Evolutionary conservation across 352 stramenopile genomes (phyloP).

Genomic region (Globisporangium parvum): DNA sequence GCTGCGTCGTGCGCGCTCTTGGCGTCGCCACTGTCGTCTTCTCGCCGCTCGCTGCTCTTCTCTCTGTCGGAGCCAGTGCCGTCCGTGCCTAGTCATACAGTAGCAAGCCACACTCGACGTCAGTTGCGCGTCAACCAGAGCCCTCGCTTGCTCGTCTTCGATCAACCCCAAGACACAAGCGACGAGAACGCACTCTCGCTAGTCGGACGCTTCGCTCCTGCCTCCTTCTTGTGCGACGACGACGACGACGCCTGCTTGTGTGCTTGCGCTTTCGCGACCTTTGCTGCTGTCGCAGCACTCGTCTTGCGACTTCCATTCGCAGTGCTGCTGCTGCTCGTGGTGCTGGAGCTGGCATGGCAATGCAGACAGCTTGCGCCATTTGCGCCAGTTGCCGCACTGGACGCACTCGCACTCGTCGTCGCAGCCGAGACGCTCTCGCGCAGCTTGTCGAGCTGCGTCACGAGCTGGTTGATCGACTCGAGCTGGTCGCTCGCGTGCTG

Average conservation of each 20-base stretch:
- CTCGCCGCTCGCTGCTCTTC: slow-evolving; percentile 13
- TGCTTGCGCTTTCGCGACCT: background rate
- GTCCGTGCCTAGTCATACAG: slow-evolving; percentile 7
- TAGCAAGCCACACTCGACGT: background rate
- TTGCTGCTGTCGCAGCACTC: slow-evolving; percentile 7
- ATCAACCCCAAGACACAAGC: background rate
- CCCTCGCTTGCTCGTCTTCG: background rate
- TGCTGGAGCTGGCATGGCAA: slow-evolving; percentile 16
- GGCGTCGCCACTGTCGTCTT: slow-evolving; percentile 18
- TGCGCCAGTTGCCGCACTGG: background rate
- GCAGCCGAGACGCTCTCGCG: slow-evolving; percentile 26
- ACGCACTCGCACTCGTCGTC: background rate
- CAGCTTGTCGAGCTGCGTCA: slow-evolving; percentile 67
- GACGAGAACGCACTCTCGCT: slow-evolving; percentile 22
- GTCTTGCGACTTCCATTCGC: slow-evolving; percentile 17
- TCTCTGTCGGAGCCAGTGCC: slow-evolving; percentile 17
- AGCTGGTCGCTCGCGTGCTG: slow-evolving; percentile 70
- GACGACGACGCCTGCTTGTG: slow-evolving; percentile 1
- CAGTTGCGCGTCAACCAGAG: background rate
- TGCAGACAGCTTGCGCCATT: slow-evolving; percentile 24
- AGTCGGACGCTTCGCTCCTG: slow-evolving; percentile 16
- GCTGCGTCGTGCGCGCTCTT: slow-evolving; percentile 12
- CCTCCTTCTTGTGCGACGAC: slow-evolving; percentile 15
- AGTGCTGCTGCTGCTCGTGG: slow-evolving; percentile 11
- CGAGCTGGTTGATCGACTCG: slow-evolving; percentile 79